Conservation (phyloP, 306 rosid species). For the Vachellia collinsii region DNA sequence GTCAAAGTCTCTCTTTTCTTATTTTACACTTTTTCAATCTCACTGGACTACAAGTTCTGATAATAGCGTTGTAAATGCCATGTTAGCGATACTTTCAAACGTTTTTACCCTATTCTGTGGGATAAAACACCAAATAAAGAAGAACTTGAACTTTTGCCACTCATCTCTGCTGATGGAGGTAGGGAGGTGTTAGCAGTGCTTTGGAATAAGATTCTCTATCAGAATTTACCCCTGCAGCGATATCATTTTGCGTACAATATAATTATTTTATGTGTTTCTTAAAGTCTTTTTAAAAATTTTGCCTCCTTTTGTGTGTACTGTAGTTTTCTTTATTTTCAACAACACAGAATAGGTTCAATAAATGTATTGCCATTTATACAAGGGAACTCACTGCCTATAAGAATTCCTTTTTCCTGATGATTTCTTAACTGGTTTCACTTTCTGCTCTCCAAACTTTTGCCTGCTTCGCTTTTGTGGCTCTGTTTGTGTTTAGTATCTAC, state of each 20-base stretch:
- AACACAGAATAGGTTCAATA: neutral
- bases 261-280: conserved; percentile 1
- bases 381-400: too few species aligned
- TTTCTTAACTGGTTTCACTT: too few species aligned
- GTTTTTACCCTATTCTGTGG: conserved; percentile 10
- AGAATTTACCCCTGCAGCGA: neutral
- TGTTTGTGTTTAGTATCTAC: too few species aligned
- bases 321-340: conserved; percentile 1
- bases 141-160: conserved; percentile 4
- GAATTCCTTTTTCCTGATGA: too few species aligned
- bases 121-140: too few species aligned
- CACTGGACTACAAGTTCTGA: too few species aligned
- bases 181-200: neutral
- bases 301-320: conserved; percentile 9
- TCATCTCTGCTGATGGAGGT: conserved; percentile 7
- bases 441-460: too few species aligned
- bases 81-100: conserved; percentile 32
- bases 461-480: too few species aligned
- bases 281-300: neutral
- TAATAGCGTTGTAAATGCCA: neutral
- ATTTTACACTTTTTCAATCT: too few species aligned
- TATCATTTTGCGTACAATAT: conserved; percentile 7
- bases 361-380: neutral
- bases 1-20: too few species aligned
- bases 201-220: neutral